phyloP scores from a whole-genome alignment of 306 rosid species.

The Prosopis cineraria region DNA sequence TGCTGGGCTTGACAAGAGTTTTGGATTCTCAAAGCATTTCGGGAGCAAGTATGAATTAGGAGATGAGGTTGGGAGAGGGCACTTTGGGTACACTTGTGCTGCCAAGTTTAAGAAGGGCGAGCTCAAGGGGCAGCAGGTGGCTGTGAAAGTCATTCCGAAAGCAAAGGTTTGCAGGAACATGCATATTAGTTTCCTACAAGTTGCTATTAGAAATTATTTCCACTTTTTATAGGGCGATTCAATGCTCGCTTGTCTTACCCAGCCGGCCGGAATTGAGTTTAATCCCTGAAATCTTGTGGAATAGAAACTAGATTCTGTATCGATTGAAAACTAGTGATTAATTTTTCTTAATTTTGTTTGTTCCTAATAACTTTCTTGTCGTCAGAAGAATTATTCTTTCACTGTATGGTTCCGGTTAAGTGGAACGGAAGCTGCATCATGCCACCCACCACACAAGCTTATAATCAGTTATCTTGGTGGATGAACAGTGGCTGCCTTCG shows the following conservation, averaged over 20 bases:
- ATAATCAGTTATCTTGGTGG: neutral
- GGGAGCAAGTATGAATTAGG: conserved; percentile 75
- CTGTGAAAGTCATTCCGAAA: conserved; percentile 93
- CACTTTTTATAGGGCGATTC: neutral
- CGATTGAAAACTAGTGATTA: neutral
- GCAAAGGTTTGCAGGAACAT: conserved; percentile 55
- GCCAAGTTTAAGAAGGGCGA: conserved; percentile 78
- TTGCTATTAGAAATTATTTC: neutral
- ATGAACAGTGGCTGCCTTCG: neutral
- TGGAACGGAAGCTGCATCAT: neutral
- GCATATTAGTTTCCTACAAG: neutral
- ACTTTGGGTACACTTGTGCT: conserved; percentile 82
- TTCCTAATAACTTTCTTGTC: neutral
- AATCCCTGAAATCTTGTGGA: neutral
- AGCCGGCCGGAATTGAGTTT: neutral
- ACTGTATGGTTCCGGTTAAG: neutral
- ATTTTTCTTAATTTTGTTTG: neutral
- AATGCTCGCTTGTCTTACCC: neutral
- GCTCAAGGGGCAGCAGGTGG: conserved; percentile 68
- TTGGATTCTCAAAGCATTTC: conserved; percentile 85
- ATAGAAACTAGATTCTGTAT: neutral
- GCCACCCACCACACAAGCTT: neutral
- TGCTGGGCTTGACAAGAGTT: conserved; percentile 73
- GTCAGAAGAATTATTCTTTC: neutral
- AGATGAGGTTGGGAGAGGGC: conserved; percentile 90